These are phyloP conservation scores for Triticum timopheevii DNA, from an alignment of 176 grass and related monocot species.

Conservation along the genomic window DNA sequence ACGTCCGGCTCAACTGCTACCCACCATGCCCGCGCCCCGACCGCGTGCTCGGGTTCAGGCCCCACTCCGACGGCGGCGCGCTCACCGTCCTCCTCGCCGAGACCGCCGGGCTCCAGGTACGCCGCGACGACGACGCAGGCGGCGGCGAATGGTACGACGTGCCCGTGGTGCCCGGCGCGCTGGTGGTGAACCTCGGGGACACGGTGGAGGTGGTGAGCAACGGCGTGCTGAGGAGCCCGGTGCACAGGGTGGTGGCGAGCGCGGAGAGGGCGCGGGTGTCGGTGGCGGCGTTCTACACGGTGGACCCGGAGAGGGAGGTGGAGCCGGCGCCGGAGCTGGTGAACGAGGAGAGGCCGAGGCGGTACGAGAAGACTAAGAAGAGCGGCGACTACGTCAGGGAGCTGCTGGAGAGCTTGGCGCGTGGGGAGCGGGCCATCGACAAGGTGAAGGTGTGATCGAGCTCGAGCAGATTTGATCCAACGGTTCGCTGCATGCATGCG, in stretches of 20 bases:
- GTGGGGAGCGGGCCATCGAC: slow-evolving; percentile 36
- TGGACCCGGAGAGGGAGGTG: slow-evolving; percentile 32
- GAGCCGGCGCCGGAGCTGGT: slow-evolving; percentile 39
- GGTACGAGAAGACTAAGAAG: slow-evolving; percentile 41
- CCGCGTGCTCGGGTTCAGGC: slow-evolving; percentile 42
- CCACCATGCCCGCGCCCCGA: slow-evolving; percentile 43
- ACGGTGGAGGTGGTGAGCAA: slow-evolving; percentile 59
- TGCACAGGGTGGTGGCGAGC: slow-evolving; percentile 46
- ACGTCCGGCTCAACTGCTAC: slow-evolving; percentile 51
- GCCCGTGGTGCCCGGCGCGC: slow-evolving; percentile 33
- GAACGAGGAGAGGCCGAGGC: slow-evolving; percentile 12
- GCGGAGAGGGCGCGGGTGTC: slow-evolving; percentile 31
- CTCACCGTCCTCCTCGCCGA: slow-evolving; percentile 47
- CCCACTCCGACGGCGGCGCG: slow-evolving; percentile 45
- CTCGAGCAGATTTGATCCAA: background rate
- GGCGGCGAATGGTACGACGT: slow-evolving; percentile 42
- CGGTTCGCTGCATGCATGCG: background rate
- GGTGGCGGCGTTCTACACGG: slow-evolving; percentile 44
- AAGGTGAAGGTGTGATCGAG: slow-evolving; percentile 23
- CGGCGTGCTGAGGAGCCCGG: slow-evolving; percentile 28
- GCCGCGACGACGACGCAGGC: background rate
- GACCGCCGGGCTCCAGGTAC: slow-evolving; percentile 48
- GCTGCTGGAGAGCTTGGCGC: slow-evolving; percentile 12
- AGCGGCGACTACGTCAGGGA: slow-evolving; percentile 24
- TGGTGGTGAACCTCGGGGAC: slow-evolving; percentile 49